Evolutionary conservation across 345 rosid genomes (phyloP).

Genomic region (Camelina hispida): DNA sequence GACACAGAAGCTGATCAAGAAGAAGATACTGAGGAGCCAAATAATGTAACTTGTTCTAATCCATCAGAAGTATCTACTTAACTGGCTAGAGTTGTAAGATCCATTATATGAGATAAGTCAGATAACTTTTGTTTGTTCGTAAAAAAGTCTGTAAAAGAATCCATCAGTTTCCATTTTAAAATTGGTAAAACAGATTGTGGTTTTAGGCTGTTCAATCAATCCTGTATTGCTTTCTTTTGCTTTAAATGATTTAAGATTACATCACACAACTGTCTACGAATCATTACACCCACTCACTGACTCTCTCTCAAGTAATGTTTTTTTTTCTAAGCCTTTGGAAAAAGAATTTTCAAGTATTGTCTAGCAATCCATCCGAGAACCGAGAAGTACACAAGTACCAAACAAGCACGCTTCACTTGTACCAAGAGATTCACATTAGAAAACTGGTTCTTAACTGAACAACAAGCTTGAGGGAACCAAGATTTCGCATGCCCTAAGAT

Average conservation of each 20-base stretch:
- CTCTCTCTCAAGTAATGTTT: constrained; percentile 28
- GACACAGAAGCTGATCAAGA: constrained; percentile 59
- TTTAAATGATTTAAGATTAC: constrained; percentile 35
- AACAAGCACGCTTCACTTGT: constrained; percentile 62
- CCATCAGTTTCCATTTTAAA: constrained; percentile 6
- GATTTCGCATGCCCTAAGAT: constrained; percentile 53
- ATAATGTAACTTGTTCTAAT: constrained; percentile 20
- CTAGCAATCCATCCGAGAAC: constrained; percentile 63
- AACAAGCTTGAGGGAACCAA: constrained; percentile 41
- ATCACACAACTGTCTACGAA: constrained; percentile 33
- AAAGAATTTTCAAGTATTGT: constrained; percentile 56
- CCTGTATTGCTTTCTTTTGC: constrained; percentile 24
- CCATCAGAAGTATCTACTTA: constrained; percentile 31
- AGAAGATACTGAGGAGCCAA: constrained; percentile 34
- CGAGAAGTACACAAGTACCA: constrained; percentile 60
- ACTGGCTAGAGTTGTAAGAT: constrained; percentile 21
- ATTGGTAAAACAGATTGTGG: background rate
- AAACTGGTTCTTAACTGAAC: constrained; percentile 33
- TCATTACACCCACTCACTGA: constrained; percentile 26
- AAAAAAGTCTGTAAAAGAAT: background rate
- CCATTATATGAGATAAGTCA: background rate
- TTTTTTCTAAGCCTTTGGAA: constrained; percentile 45
- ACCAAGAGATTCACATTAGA: constrained; percentile 34
- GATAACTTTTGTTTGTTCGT: constrained; percentile 13
- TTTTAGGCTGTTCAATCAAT: constrained; percentile 1